Evolutionary conservation across 306 rosid species (phyloP).

Genomic region (Cucurbita maxima): DNA sequence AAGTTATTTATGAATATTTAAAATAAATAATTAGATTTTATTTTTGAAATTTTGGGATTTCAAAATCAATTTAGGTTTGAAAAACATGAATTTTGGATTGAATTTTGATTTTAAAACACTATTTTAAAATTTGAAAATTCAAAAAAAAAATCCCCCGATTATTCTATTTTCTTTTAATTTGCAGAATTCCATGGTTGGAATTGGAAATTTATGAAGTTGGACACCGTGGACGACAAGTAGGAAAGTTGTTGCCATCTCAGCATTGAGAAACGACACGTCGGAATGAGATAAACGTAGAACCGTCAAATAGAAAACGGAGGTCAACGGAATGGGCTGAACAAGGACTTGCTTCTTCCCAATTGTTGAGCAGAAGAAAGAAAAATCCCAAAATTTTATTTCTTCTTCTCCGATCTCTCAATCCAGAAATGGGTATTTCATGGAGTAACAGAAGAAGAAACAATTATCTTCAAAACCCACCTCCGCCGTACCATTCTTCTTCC

Average conservation of each 20-base stretch:
- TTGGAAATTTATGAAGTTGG: neutral
- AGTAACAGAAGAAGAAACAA: constrained; percentile 39
- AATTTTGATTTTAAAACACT: too few relatives aligned
- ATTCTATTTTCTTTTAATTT: too few relatives aligned
- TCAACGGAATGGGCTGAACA: neutral
- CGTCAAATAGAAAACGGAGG: neutral
- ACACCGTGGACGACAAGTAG: neutral
- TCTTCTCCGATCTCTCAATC: neutral
- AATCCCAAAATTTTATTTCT: neutral
- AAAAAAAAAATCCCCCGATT: too few relatives aligned
- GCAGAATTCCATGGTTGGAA: neutral
- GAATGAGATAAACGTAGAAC: neutral
- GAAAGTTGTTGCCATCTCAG: neutral
- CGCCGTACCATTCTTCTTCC: constrained; percentile 14
- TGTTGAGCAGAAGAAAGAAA: neutral
- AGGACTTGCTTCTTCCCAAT: neutral
- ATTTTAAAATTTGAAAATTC: too few relatives aligned
- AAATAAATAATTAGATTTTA: too few relatives aligned
- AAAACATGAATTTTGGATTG: too few relatives aligned
- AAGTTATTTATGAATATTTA: too few relatives aligned
- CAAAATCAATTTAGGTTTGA: too few relatives aligned
- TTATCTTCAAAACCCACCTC: constrained; percentile 25
- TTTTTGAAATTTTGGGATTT: too few relatives aligned
- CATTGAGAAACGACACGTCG: neutral
- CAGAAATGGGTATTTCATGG: constrained; percentile 64